Evolutionary conservation across 1,284 basidiomycete species (phyloP), one percentile per base, ranked within the genome.

Genomic region (Neonothopanus nambi): DNA sequence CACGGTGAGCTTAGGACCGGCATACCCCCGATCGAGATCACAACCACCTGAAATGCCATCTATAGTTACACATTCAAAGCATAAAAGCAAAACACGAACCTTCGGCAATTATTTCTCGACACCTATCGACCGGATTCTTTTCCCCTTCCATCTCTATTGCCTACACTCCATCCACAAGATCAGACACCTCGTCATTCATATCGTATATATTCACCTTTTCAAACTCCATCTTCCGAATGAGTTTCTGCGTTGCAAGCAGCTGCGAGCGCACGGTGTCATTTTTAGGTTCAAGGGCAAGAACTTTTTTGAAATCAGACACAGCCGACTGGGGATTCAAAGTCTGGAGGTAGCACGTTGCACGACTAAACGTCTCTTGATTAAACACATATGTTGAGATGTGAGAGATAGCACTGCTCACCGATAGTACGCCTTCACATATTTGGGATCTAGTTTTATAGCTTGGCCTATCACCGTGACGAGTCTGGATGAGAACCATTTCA

Each of bases 401-500:
- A 26, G 23, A 23, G 23, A 24, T 28, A 18, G 48, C 36, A 23
- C 30, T 33, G 13, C 46, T 36, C 56, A 87, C 87, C 89, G 77
- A 69, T 90, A 95, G 67, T 90, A 94, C 0, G 93, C 93, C 69
- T 99, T 99, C 54, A 88, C 87, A 68, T 97, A 98, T 63, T 85
- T 88, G 1, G 91, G 83, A 71, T 99, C 93, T 59, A 98, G 74
- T 59, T 89, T 79, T 56, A 99, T 91, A 6, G 96, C 97, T 65
- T 87, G 89, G 57, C 81, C 91, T 94, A 60, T 36, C 46, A 13
- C 39, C 50, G 30, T 44, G 57, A 26, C 9, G 21, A 2, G 33
- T 36, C 39, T 8, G 21, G 43, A 51, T 23, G 13, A 45, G 28
- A 23, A 33, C n/a, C 18, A 6, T 11, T 28, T 17, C 18, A 2